Base-by-base conservation (phyloP, 306 rosid genomes). In the Alnus rubra region DNA sequence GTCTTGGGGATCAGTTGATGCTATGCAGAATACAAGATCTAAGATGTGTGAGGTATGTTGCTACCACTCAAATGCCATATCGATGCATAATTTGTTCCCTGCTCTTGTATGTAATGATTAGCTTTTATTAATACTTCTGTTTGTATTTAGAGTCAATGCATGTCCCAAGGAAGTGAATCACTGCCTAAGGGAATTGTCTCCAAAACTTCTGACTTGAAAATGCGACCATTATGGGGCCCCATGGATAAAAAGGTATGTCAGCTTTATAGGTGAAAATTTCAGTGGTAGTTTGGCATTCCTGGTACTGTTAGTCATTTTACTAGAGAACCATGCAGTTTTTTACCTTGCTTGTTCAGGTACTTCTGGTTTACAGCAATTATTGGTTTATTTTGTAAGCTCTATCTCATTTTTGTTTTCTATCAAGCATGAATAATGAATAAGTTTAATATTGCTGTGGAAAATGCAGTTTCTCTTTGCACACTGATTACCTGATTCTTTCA, bases 141-240 rank as follows among this genome's bases (percentile, higher is more conserved):
- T n/a, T 75, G 52, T 54, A 9, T 28, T 14, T 58, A 82, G 88
- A 49, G 18, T 71, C 64, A 52, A 11, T 23, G 79, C 77, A 55
- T 67, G 59, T 79, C 79, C 4, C 79, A 33, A 37, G 87, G 82
- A 70, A 74, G 47, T 55, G 81, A 80, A 18, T 35, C 81, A 69
- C 55, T 87, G 8, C 90, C 90, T 44, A 82, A 59, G 69, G 88
- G 90, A 8, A 82, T 84, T 50, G 81, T 83, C 50, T 58, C 77
- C 35, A 84, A 52, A 45, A 87, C 81, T 74, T 82, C 88, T 37
- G 86, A 82, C 77, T 77, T 79, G 62, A 77, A 76, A 82, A 82
- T 84, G 85, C 79, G 78, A 30, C 83, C 85, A 33, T 67, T 87
- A 62, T 84, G 85, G 86, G 88, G 88, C 0, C 70, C 77, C 31